These are phyloP conservation scores for Chlorophyllum brunneum DNA, from an alignment of 768 basidiomycete species.

Conservation along the genomic window DNA sequence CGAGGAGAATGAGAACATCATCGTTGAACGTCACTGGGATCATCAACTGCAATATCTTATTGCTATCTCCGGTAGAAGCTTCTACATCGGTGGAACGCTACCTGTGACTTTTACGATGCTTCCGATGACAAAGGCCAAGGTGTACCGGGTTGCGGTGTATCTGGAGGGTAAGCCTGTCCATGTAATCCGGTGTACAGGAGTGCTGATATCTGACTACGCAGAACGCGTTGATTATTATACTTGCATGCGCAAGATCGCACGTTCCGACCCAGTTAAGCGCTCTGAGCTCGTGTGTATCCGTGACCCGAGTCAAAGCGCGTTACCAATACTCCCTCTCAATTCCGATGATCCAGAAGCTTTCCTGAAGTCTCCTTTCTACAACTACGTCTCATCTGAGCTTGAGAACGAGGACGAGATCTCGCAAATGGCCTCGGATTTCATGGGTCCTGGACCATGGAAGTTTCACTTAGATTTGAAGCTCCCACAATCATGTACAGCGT, in stretches of 20 bases:
- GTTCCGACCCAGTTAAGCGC: constrained; percentile 62
- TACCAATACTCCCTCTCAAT: constrained; percentile 74
- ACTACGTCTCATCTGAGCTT: constrained; percentile 28
- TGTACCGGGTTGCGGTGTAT: constrained; percentile 66
- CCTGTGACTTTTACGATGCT: constrained; percentile 78
- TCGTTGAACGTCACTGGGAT: constrained; percentile 91
- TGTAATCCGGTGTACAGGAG: neutral
- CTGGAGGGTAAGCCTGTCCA: constrained; percentile 67
- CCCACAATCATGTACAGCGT: constrained; percentile 54
- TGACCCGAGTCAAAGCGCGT: constrained; percentile 45
- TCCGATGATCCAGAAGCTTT: constrained; percentile 65
- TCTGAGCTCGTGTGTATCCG: constrained; percentile 63
- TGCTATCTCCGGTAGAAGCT: constrained; percentile 66
- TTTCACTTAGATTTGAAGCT: constrained; percentile 67
- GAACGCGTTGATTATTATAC: constrained; percentile 83
- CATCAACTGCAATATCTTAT: constrained; percentile 81
- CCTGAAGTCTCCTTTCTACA: constrained; percentile 60
- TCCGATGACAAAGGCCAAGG: constrained; percentile 80
- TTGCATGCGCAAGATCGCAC: constrained; percentile 58
- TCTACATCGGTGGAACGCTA: constrained; percentile 79
- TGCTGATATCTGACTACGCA: constrained; percentile 22
- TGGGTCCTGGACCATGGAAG: constrained; percentile 87
- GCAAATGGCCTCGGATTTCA: constrained; percentile 53
- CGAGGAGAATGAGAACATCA: constrained; percentile 78
- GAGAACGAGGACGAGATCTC: constrained; percentile 47